Evolutionary conservation across 2,329 filamentous ascomycete genomes (phyloP), one percentile per base, ranked within the genome.

Genomic region (Trichoderma brevicompactum): DNA sequence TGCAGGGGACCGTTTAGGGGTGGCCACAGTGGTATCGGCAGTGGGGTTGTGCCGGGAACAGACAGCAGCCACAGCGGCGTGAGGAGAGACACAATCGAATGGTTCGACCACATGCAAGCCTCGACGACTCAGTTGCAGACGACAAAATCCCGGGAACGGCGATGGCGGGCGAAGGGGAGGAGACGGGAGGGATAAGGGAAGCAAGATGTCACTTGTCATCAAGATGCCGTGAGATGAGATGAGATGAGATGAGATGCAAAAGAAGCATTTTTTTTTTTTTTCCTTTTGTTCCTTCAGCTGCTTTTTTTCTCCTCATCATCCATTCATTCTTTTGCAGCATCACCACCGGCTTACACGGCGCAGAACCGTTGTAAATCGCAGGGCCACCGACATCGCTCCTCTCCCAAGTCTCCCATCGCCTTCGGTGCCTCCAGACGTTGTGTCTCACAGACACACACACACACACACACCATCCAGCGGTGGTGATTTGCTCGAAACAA

Each of bases 181-280:
- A 38, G 36, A 38, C 7, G 7, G 36, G 36, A 10, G 13, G 13
- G 10, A 8, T 7, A 17, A 28, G 12, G 34, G 32, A 7, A 49
- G 8, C 8, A 7, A 62, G 48, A 62, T 62, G 58, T 19, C 56
- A n/a, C 56, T 60, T 41, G 56, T 40, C 56, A 60, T 60, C 56
- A 13, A 17, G 23, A 28, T 28, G 23, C 23, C 5, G 23, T 28
- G 23, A 28, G 23, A 28, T 28, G 23, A 28, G 23, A 28, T 28
- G 23, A 28, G 23, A 28, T 28, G 23, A 28, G 23, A 2, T 28
- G 23, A 28, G 23, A 28, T 28, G 23, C 23, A 28, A 28, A 28
- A 28, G 23, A 28, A 28, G 5, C 23, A 28, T 2, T 5, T 5
- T 19, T 44, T 32, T 32, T 43, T 28, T 19, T 28, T 49, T 6